Conservation (phyloP, 306 rosid genomes). For the Rubus parviflorus region DNA sequence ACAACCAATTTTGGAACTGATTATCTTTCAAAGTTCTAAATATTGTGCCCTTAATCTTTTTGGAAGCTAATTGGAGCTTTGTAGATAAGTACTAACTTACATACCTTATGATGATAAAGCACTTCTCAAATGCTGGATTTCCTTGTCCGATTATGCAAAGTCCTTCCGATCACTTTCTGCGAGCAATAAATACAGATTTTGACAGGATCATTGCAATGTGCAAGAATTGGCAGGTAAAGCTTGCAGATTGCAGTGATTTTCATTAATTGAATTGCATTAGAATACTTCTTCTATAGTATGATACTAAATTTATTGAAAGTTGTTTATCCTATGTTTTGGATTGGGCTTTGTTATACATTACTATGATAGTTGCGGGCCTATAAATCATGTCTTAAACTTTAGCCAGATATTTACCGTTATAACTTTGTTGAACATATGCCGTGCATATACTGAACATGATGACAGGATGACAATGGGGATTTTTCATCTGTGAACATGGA, state of each 20-base stretch:
- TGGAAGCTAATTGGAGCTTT: conserved; percentile 26
- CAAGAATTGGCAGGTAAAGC: conserved; percentile 94
- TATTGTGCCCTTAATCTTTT: neutral
- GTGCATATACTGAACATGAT: conserved; percentile 29
- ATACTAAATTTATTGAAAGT: neutral
- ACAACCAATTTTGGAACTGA: conserved; percentile 9
- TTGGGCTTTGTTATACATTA: conserved; percentile 8
- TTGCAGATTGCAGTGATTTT: conserved; percentile 3
- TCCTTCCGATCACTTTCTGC: conserved; percentile 97
- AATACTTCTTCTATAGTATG: neutral
- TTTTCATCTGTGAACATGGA: conserved; percentile 98
- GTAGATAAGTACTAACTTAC: conserved; percentile 29
- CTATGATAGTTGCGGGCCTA: neutral
- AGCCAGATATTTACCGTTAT: neutral
- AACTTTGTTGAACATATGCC: conserved; percentile 7
- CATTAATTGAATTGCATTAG: neutral
- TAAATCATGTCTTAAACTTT: neutral
- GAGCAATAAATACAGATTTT: conserved; percentile 94
- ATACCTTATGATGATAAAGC: conserved; percentile 58
- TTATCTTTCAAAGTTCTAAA: conserved; percentile 5
- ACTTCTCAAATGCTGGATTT: conserved; percentile 99
- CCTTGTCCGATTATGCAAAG: conserved; percentile 99
- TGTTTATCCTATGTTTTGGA: too few relatives aligned
- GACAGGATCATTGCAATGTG: conserved; percentile 98
- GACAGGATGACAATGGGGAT: conserved; percentile 93